Base-by-base conservation (phyloP, 2,329 filamentous ascomycete genomes). In the Blastomyces percursus region DNA sequence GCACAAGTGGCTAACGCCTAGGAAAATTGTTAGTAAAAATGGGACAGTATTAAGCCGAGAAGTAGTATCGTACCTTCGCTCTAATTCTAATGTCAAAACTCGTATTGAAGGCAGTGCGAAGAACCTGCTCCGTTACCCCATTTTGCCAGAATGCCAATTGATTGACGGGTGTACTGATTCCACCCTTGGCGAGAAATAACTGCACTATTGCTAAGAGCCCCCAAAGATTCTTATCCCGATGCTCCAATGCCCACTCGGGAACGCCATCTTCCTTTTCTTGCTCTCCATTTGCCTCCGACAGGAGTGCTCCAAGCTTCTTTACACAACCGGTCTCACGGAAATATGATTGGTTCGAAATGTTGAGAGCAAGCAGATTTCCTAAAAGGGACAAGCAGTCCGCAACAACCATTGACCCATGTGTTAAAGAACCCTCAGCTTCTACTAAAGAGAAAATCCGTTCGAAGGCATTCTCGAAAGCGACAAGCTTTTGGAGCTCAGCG, bases 381-480 rank as follows among this genome's bases (percentile, higher is more conserved):
- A 97, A 80, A 61, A 99, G 80, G 63, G 94, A 93, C 24, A 99
- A 79, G 69, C 92, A 96, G 74, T 99, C 94, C 74, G 97, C 93
- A 2, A 96, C 89, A 14, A 90, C 84, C 65, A 93, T 88, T 51
- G 90, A 91, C 19, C 94, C 94, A 68, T 95, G 87, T 4, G 82
- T 82, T 54, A 99, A 78, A 1, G 87, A 88, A 0, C 94, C 94
- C 70, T 99, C 94, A 0, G 82, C 79, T 67, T 87, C 83, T 61
- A 99, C 89, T 61, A 97, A 86, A 54, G 81, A 81, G 72, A 97
- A 96, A 32, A 95, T 79, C 52, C 88, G 86, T 65, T 94, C 91
- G 69, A 96, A 97, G 0, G 92, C 90, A 79, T 91, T 93, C 70
- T 96, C 91, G 68, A 96, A 97, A 0, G 91, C 94, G 30, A 97